Evolutionary conservation across 495 filamentous ascomycete genomes (phyloP).

Genomic region (Collariella sp.): DNA sequence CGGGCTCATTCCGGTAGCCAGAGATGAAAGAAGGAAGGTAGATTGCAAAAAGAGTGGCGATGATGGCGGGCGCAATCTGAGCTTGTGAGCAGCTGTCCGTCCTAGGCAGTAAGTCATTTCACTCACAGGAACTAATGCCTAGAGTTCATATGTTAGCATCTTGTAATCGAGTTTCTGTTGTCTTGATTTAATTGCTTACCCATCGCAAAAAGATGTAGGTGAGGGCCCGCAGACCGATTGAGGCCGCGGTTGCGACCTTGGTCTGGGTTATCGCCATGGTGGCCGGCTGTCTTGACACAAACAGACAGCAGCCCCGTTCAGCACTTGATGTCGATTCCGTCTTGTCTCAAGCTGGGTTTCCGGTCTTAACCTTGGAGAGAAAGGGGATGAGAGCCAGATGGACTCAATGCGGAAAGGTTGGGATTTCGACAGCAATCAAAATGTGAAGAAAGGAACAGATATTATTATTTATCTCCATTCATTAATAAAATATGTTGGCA

Average conservation of each 20-base stretch:
- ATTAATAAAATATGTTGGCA: neutral
- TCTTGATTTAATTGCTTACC: conserved; percentile 43
- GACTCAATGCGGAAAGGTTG: neutral
- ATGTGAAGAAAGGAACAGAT: neutral
- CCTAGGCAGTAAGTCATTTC: too few species aligned
- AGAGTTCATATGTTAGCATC: conserved; percentile 9
- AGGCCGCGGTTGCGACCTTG: conserved; percentile 35
- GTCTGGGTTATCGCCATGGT: conserved; percentile 23
- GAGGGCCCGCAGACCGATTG: conserved; percentile 48
- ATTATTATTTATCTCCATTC: neutral
- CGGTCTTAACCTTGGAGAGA: neutral
- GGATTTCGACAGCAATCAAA: neutral
- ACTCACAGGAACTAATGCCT: conserved; percentile 33
- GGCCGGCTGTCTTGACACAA: neutral
- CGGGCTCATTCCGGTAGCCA: conserved; percentile 47
- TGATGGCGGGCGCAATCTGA: conserved; percentile 52
- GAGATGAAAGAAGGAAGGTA: conserved; percentile 63
- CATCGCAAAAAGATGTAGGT: conserved; percentile 79
- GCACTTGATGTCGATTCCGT: neutral
- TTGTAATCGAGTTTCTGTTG: neutral
- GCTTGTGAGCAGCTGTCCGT: conserved; percentile 10
- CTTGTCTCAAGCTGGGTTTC: neutral
- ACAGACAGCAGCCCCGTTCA: neutral
- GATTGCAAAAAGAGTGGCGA: conserved; percentile 62
- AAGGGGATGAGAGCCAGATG: neutral